A percentile compares a stretch with the other conserved stretches of the same genome.
These are phyloP conservation scores for Lentinula aciculospora DNA, from an alignment of 768 basidiomycete genomes.

Conservation along the genomic window DNA sequence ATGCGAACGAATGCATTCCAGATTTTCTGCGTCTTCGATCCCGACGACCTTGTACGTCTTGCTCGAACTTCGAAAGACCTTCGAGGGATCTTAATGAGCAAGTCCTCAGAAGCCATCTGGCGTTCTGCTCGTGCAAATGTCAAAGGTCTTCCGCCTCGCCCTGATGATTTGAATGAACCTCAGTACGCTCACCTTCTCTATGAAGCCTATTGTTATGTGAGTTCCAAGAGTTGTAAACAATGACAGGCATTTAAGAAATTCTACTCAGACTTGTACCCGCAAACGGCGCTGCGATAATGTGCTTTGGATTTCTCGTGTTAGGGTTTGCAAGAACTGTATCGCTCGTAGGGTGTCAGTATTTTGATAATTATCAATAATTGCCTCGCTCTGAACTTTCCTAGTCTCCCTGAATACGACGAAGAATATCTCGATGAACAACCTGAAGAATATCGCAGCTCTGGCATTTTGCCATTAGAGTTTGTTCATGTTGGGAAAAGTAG, in stretches of 20 bases:
- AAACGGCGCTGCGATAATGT: constrained; percentile 24
- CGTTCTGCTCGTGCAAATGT: constrained; percentile 35
- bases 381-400: too few species aligned
- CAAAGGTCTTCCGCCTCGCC: constrained; percentile 39
- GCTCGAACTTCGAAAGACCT: constrained; percentile 46
- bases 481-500: background rate
- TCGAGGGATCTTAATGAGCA: constrained; percentile 39
- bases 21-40: constrained; percentile 48
- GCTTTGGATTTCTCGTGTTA: constrained; percentile 15
- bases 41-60: constrained; percentile 45
- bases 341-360: background rate
- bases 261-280: constrained; percentile 2
- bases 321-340: background rate
- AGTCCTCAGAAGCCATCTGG: constrained; percentile 43
- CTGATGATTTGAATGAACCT: constrained; percentile 43
- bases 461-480: background rate
- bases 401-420: background rate
- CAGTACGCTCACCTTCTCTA: constrained; percentile 47
- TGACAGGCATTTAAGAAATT: background rate
- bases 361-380: too few species aligned
- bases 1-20: constrained; percentile 13
- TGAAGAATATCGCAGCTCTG: background rate
- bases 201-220: constrained; percentile 47
- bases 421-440: background rate
- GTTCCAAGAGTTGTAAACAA: constrained; percentile 19